phyloP scores from a whole-genome alignment of 2,329 filamentous ascomycete species.

The Alternaria sp. region DNA sequence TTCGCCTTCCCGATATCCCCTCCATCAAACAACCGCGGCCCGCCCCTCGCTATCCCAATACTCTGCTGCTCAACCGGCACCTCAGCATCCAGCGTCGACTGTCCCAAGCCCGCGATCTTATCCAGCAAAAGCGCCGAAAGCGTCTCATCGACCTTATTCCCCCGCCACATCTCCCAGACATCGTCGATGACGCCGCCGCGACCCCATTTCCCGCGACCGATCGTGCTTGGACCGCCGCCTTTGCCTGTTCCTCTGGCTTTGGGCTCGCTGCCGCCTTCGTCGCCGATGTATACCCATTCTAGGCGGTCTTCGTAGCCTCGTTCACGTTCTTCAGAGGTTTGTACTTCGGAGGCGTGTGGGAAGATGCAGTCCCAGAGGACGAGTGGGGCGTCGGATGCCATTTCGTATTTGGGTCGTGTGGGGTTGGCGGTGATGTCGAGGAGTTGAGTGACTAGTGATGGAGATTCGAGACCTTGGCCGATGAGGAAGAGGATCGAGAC shows the following conservation, averaged over 20 bases:
- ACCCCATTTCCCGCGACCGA: conserved; percentile 44
- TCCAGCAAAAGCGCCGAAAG: conserved; percentile 77
- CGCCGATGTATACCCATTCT: conserved; percentile 80
- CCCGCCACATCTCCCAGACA: conserved; percentile 83
- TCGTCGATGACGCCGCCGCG: conserved; percentile 53
- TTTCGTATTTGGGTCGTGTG: conserved; percentile 82
- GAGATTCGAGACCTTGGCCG: conserved; percentile 83
- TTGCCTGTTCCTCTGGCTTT: conserved; percentile 26
- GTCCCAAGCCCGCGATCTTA: conserved; percentile 57
- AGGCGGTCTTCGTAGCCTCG: conserved; percentile 64
- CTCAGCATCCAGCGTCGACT: conserved; percentile 30
- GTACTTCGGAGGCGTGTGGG: conserved; percentile 57
- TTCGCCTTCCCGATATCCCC: conserved; percentile 60
- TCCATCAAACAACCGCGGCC: conserved; percentile 65
- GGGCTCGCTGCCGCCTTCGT: conserved; percentile 63
- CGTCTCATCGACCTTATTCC: conserved; percentile 87
- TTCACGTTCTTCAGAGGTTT: conserved; percentile 48
- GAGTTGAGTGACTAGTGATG: conserved; percentile 74
- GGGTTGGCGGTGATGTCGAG: conserved; percentile 76
- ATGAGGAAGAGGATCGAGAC: conserved; percentile 91
- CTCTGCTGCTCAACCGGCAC: conserved; percentile 11
- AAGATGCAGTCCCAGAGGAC: conserved; percentile 98
- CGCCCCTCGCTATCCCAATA: conserved; percentile 37
- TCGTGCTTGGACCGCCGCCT: conserved; percentile 11
- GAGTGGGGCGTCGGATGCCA: conserved; percentile 87